phyloP scores from a whole-genome alignment of 2,329 filamentous ascomycete species.

The Bimuria novae-zelandiae region DNA sequence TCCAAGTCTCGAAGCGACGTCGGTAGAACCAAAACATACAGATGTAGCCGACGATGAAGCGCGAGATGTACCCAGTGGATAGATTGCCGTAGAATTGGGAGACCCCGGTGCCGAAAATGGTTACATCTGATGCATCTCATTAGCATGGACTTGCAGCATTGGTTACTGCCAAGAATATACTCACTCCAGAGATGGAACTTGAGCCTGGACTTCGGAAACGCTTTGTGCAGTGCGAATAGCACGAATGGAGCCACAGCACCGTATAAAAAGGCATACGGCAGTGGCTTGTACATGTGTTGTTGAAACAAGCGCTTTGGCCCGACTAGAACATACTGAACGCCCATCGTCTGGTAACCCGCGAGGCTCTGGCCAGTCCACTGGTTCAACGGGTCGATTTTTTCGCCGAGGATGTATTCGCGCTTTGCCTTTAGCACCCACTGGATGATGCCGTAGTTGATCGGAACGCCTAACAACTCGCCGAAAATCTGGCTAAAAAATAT shows the following conservation, averaged over 20 bases:
- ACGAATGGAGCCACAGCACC: slow-evolving; percentile 54
- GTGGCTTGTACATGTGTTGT: slow-evolving; percentile 52
- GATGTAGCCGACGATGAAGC: slow-evolving; percentile 63
- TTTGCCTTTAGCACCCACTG: slow-evolving; percentile 64
- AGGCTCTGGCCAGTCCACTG: slow-evolving; percentile 66
- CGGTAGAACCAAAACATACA: slow-evolving; percentile 65
- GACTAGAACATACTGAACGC: slow-evolving; percentile 65
- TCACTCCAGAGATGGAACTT: slow-evolving; percentile 55
- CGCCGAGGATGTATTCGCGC: slow-evolving; percentile 59
- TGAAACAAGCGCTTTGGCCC: slow-evolving; percentile 58
- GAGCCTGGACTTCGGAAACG: slow-evolving; percentile 58
- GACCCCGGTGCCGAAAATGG: slow-evolving; percentile 64
- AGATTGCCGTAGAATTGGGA: slow-evolving; percentile 65
- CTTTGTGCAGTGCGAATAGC: slow-evolving; percentile 57
- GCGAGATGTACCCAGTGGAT: slow-evolving; percentile 61
- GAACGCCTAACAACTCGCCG: slow-evolving; percentile 62
- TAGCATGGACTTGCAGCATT: too few relatives aligned
- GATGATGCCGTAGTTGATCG: slow-evolving; percentile 65
- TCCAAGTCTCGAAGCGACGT: slow-evolving; percentile 61
- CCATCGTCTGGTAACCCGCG: slow-evolving; percentile 57
- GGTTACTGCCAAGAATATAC: too few relatives aligned
- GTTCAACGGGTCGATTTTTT: slow-evolving; percentile 58
- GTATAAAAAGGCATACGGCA: slow-evolving; percentile 60
- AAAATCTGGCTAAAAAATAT: slow-evolving; percentile 67
- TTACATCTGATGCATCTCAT: slow-evolving; percentile 51